Evolutionary conservation across 2,329 filamentous ascomycete genomes (phyloP).

Genomic region (Aphanoascus verrucosus): DNA sequence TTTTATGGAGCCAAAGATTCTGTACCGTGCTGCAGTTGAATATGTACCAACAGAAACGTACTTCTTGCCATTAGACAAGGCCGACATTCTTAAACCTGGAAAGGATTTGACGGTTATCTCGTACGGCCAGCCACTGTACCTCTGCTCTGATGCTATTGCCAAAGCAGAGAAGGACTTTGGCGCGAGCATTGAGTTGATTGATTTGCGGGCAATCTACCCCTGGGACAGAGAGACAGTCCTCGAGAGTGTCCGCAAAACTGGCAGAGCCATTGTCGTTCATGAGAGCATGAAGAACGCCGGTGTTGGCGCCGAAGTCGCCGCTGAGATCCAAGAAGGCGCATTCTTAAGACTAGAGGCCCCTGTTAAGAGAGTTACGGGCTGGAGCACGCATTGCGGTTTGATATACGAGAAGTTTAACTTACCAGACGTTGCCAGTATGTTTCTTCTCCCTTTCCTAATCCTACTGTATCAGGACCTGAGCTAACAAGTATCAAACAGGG

Average conservation of each 20-base stretch:
- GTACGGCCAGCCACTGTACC: slow-evolving; percentile 82
- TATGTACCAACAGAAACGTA: slow-evolving; percentile 76
- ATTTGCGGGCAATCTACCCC: slow-evolving; percentile 77
- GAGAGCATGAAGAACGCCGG: slow-evolving; percentile 87
- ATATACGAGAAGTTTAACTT: slow-evolving; percentile 70
- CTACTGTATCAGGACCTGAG: not conserved
- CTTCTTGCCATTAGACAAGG: slow-evolving; percentile 73
- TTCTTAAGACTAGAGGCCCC: slow-evolving; percentile 78
- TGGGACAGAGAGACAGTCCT: slow-evolving; percentile 80
- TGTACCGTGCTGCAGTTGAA: slow-evolving; percentile 85
- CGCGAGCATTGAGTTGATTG: slow-evolving; percentile 72
- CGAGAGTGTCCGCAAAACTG: slow-evolving; percentile 75
- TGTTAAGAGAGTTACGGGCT: slow-evolving; percentile 75
- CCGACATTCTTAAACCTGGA: slow-evolving; percentile 71
- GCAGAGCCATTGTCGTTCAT: slow-evolving; percentile 76
- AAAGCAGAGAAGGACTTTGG: slow-evolving; percentile 60
- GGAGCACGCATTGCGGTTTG: slow-evolving; percentile 73
- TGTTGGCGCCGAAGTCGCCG: slow-evolving; percentile 78
- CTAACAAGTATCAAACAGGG: slow-evolving; percentile 36
- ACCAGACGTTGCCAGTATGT: slow-evolving; percentile 79
- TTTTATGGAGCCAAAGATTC: slow-evolving; percentile 88
- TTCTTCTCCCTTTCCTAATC: not conserved
- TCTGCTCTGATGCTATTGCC: slow-evolving; percentile 64
- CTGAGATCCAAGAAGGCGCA: slow-evolving; percentile 76
- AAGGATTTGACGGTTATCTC: slow-evolving; percentile 73